Conservation (phyloP, 2,329 filamentous ascomycete species). For the Ilyonectria mors-panacis region DNA sequence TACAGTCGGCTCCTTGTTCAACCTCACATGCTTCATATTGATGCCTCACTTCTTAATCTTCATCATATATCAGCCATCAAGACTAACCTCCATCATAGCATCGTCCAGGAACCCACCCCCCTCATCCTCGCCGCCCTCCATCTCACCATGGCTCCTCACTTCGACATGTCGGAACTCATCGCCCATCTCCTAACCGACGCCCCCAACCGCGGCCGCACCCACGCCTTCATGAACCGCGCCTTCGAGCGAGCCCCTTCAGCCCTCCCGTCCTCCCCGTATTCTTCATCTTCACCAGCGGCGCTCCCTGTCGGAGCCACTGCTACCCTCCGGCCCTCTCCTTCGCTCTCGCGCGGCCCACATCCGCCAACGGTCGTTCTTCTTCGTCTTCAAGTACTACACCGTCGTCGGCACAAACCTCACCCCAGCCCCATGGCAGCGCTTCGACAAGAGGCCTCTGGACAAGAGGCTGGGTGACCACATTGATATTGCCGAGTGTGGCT, state of each 20-base stretch:
- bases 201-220: slow-evolving; percentile 59
- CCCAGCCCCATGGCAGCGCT: slow-evolving; percentile 73
- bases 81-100: slow-evolving; percentile 53
- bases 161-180: slow-evolving; percentile 75
- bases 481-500: slow-evolving; percentile 71
- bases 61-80: not conserved
- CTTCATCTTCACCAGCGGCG: slow-evolving; percentile 32
- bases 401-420: slow-evolving; percentile 68
- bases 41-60: not conserved
- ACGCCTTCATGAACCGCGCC: slow-evolving; percentile 66
- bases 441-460: slow-evolving; percentile 62
- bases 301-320: slow-evolving; percentile 23
- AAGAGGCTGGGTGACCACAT: slow-evolving; percentile 64
- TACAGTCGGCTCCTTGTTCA: not conserved
- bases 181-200: slow-evolving; percentile 66
- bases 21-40: not conserved
- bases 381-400: slow-evolving; percentile 77
- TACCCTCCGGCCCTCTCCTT: slow-evolving; percentile 29
- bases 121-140: slow-evolving; percentile 73
- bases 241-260: slow-evolving; percentile 52
- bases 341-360: slow-evolving; percentile 58
- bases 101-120: slow-evolving; percentile 73
- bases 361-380: slow-evolving; percentile 71
- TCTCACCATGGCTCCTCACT: slow-evolving; percentile 68
- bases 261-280: slow-evolving; percentile 31